These are phyloP conservation scores for Venturia asperata DNA, from an alignment of 2,329 filamentous ascomycete genomes.

Conservation along the genomic window DNA sequence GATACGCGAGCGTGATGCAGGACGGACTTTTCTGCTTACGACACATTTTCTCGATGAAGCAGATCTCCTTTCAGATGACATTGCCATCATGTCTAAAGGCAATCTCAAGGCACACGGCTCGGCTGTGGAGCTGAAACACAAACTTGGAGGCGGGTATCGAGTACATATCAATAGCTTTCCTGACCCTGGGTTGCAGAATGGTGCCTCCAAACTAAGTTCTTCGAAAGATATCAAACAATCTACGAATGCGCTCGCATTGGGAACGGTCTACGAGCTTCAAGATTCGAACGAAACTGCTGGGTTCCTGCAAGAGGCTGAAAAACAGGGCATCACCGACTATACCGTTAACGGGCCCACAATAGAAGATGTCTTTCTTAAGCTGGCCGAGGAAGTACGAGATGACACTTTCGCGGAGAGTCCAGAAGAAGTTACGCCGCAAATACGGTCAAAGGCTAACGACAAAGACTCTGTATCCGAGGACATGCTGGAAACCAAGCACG, in stretches of 20 bases:
- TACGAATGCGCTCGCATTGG: background rate
- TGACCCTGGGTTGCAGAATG: constrained; percentile 14
- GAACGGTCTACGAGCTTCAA: constrained; percentile 65
- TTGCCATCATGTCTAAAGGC: constrained; percentile 80
- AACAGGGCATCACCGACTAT: constrained; percentile 63
- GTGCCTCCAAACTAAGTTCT: constrained; percentile 28
- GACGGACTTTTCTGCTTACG: constrained; percentile 74
- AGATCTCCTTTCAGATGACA: constrained; percentile 80
- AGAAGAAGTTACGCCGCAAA: background rate
- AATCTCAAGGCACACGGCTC: constrained; percentile 74
- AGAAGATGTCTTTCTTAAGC: constrained; percentile 82
- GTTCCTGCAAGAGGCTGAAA: constrained; percentile 64
- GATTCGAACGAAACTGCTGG: constrained; percentile 63
- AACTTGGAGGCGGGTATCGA: constrained; percentile 74
- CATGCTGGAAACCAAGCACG: constrained; percentile 26
- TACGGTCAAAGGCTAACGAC: background rate
- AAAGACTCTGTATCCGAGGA: constrained; percentile 10
- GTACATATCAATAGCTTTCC: constrained; percentile 53
- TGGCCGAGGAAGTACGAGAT: constrained; percentile 46
- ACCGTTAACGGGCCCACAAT: constrained; percentile 83
- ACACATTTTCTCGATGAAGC: constrained; percentile 94
- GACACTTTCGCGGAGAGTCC: constrained; percentile 22
- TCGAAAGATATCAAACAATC: constrained; percentile 38
- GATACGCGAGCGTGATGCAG: constrained; percentile 67
- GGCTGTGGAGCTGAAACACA: constrained; percentile 77